phyloP scores from a whole-genome alignment of 495 filamentous ascomycete species.

The Talaromyces adpressus region DNA sequence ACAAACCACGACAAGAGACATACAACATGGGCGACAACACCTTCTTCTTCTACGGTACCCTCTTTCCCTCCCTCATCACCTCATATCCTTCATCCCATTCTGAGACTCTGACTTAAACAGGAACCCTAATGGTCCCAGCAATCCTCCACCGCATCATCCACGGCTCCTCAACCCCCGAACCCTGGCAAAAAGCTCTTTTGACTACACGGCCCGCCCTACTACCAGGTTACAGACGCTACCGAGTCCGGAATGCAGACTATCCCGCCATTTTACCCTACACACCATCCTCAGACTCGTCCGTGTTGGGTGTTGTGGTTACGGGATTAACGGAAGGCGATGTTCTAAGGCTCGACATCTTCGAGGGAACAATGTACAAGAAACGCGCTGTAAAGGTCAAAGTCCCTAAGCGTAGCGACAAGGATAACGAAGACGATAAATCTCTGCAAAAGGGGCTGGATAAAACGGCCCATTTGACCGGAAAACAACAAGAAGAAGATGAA shows the following conservation, averaged over 20 bases:
- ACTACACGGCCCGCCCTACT: slow-evolving; percentile 69
- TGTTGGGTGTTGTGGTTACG: slow-evolving; percentile 72
- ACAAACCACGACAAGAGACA: not conserved
- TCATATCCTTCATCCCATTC: slow-evolving; percentile 13
- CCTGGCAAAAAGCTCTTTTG: slow-evolving; percentile 47
- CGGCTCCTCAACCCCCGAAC: slow-evolving; percentile 42
- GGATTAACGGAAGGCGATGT: slow-evolving; percentile 76
- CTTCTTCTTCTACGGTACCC: slow-evolving; percentile 55
- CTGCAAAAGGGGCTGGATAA: slow-evolving; percentile 25
- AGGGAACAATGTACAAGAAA: slow-evolving; percentile 69
- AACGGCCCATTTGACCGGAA: slow-evolving; percentile 13
- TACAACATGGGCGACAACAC: slow-evolving; percentile 33
- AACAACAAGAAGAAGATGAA: slow-evolving; percentile 14
- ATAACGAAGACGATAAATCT: slow-evolving; percentile 14
- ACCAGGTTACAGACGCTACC: slow-evolving; percentile 61
- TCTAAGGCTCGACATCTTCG: slow-evolving; percentile 71
- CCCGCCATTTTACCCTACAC: slow-evolving; percentile 61
- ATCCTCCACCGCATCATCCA: slow-evolving; percentile 82
- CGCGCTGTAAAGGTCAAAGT: slow-evolving; percentile 51
- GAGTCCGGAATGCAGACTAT: slow-evolving; percentile 65
- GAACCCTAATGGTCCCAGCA: slow-evolving; percentile 66
- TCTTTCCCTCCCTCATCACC: no score
- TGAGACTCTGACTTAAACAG: slow-evolving; percentile 15
- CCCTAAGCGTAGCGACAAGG: slow-evolving; percentile 24
- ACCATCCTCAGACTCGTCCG: slow-evolving; percentile 24